phyloP scores from a whole-genome alignment of 495 filamentous ascomycete species.

The Podospora bellae-mahoneyi region DNA sequence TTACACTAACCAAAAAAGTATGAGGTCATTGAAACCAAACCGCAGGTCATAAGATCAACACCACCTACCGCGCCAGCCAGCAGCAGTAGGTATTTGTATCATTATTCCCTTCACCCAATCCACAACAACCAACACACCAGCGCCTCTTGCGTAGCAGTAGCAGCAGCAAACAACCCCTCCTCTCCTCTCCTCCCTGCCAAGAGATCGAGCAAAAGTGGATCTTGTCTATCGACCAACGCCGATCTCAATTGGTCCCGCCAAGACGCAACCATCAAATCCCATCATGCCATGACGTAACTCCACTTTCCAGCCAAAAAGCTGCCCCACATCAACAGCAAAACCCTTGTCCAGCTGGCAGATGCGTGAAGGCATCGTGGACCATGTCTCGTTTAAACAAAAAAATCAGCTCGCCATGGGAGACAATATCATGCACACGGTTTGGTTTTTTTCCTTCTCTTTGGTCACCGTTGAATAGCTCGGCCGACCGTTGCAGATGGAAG shows the following conservation, averaged over 20 bases:
- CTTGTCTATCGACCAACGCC: slow-evolving; percentile 8
- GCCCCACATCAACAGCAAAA: neutral
- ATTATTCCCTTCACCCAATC: too few relatives aligned
- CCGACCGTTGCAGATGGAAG: neutral
- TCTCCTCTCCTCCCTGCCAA: neutral
- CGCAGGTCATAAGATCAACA: too few relatives aligned
- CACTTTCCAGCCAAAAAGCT: neutral
- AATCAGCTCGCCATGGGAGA: neutral
- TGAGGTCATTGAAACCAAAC: too few relatives aligned
- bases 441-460: too few relatives aligned
- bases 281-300: slow-evolving; percentile 17
- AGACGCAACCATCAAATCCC: neutral
- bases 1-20: too few relatives aligned
- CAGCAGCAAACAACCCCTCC: neutral
- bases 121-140: neutral
- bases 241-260: slow-evolving; percentile 12
- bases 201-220: neutral
- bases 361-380: neutral
- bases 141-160: neutral
- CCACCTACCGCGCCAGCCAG: too few relatives aligned
- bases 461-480: neutral
- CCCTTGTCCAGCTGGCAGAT: slow-evolving; percentile 9
- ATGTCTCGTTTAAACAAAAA: neutral
- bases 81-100: too few relatives aligned
- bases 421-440: neutral